Evolutionary conservation across 2,329 filamentous ascomycete genomes (phyloP), one percentile per base, ranked within the genome.

Genomic region (Calonectria pteridis): DNA sequence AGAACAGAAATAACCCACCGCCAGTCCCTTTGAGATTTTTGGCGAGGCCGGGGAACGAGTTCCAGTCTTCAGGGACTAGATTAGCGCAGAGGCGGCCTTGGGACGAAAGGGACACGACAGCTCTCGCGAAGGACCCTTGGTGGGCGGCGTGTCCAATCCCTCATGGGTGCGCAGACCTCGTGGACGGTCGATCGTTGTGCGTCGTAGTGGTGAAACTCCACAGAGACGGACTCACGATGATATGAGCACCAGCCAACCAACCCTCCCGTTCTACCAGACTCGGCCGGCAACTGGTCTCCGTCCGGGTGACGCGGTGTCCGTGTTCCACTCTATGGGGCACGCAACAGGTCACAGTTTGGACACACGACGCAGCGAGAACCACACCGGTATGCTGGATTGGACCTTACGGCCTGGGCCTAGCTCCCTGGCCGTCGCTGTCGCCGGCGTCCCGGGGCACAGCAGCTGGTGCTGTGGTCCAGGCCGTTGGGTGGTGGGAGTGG

Each of bases 1-100:
- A n/a, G 70, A 63, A 63, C 65, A 72, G 65, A 69, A 69, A 69
- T 66, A 69, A 73, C 67, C 67, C 71, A 66, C 59, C 67, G 71
- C 59, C 67, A 33, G 51, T 72, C 55, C 35, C 35, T 33, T 35
- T 33, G 33, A 13, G 13, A n/a, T 40, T 33, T 16, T 63, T 46
- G 35, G 33, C 66, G 51, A 37, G 43, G 16, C 62, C 70, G 65
- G 70, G 70, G 65, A 72, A 68, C 58, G 29, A 69, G 58, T 68
- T 65, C 65, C 70, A 72, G 58, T 37, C 37, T 11, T 49, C 49
- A 72, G 65, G 70, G 58, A 68, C 70, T 64, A 72, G 70, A 66
- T 58, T 72, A 72, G 70, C 65, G 55, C 33, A 72, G 49, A 68
- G 55, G 35, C 53, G 6, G 55, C 50, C 33, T 50, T 63, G 28